These are phyloP conservation scores for Rhododendron vialii DNA, from an alignment of 148 eudicot species.

Conservation along the genomic window DNA sequence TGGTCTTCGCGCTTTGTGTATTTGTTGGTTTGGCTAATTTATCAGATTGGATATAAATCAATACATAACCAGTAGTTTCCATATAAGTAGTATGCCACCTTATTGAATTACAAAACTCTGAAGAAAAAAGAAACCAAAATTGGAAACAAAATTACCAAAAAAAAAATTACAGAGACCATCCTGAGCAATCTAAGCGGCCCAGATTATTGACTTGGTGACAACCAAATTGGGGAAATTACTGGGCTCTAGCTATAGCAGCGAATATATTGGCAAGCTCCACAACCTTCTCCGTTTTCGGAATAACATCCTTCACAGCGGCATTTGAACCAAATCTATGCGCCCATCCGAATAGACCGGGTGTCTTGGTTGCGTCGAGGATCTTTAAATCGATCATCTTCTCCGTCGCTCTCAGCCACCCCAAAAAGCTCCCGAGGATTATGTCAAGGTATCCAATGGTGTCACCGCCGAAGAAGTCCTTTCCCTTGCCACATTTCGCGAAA, in stretches of 20 bases:
- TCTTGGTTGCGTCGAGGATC: not conserved
- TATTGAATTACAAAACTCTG: not conserved
- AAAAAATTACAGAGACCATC: not conserved
- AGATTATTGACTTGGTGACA: not conserved
- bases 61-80: too few relatives aligned
- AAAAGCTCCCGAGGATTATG: not conserved
- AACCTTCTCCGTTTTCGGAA: not conserved
- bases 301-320: not conserved
- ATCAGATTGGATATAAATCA: too few relatives aligned
- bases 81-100: too few relatives aligned
- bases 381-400: not conserved
- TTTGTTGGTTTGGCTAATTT: too few relatives aligned
- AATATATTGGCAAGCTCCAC: not conserved
- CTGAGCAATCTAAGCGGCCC: not conserved
- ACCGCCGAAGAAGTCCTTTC: not conserved
- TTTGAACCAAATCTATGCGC: not conserved
- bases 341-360: not conserved
- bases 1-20: too few relatives aligned
- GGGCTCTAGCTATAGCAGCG: not conserved
- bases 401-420: not conserved
- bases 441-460: not conserved
- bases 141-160: too few relatives aligned
- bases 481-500: conserved; percentile 18
- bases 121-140: not conserved
- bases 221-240: not conserved